phyloP scores from a whole-genome alignment of 2,329 filamentous ascomycete genomes.

The Byssoonygena ceratinophila region DNA sequence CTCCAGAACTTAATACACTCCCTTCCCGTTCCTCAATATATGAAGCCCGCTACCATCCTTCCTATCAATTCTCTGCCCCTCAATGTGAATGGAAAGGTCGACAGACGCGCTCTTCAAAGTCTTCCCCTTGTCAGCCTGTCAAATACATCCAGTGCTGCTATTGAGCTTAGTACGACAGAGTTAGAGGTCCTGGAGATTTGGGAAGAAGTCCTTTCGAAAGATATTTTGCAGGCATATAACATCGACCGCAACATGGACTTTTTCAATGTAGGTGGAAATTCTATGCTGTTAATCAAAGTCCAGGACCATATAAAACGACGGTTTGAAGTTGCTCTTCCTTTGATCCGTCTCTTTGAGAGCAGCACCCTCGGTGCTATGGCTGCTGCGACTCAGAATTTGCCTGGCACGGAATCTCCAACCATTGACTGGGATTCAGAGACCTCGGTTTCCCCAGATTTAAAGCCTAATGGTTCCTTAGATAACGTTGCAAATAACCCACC shows the following conservation, averaged over 20 bases:
- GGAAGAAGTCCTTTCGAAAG: neutral
- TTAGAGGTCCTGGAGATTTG: slow-evolving; percentile 2
- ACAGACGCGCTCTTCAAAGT: slow-evolving; percentile 5
- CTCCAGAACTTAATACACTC: neutral
- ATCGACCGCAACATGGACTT: slow-evolving; percentile 13
- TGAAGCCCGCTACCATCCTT: slow-evolving; percentile 12
- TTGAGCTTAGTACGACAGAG: slow-evolving; percentile 4
- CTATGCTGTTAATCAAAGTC: slow-evolving; percentile 26
- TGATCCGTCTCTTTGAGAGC: slow-evolving; percentile 9
- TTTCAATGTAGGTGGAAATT: slow-evolving; percentile 25
- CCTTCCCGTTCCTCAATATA: slow-evolving; percentile 15
- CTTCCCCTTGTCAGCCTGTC: slow-evolving; percentile 9
- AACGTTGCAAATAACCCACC: neutral
- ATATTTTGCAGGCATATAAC: neutral
- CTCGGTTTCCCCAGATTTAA: neutral
- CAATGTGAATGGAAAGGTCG: slow-evolving; percentile 12
- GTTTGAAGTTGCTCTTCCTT: slow-evolving; percentile 22
- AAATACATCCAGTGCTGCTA: neutral
- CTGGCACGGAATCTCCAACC: neutral
- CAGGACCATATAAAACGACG: slow-evolving; percentile 26
- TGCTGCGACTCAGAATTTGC: neutral
- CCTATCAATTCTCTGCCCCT: slow-evolving; percentile 9
- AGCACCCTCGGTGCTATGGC: slow-evolving; percentile 8
- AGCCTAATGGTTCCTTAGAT: neutral
- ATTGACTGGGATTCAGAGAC: slow-evolving; percentile 12